Base-by-base conservation (phyloP, 768 basidiomycete species). In the Trametes sanguinea region DNA sequence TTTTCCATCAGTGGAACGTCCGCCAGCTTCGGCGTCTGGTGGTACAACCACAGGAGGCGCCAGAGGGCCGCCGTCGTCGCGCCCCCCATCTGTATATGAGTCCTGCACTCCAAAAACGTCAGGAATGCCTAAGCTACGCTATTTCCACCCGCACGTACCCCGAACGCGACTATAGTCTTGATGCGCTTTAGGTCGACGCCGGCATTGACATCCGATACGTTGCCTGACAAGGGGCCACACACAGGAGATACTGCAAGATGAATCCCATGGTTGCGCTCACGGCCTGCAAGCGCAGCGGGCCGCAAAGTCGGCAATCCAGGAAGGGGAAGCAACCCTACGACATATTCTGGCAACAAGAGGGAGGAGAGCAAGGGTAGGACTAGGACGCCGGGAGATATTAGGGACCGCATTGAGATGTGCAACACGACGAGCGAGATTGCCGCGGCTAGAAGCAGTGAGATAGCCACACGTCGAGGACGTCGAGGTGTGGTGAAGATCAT, bases 131-230 rank as follows among this genome's bases (percentile, higher is more conserved):
- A 22, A 22, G 22, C 22, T 22, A 22, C 22, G 22, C 22, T 22
- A 22, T 22, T 22, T 22, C 22, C 22, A 48, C 35, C 46, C 29
- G 29, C 8, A 72, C 75, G 47, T 65, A 82, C 83, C 22, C 82
- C 81, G 59, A 85, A 84, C 1, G 82, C 76, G 1, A 85, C 83
- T 42, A 85, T 78, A 5, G 80, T 85, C 61, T 77, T 78, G 61
- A 78, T 73, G 1, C 50, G 61, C 0, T 61, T 30, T 14, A 80
- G 71, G 47, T 69, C 35, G 11, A 85, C 65, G 0, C 84, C 84
- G 0, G 80, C 81, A 46, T 83, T 85, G 14, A 82, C 74, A 60
- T 84, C 80, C 2, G 80, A 73, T 4, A 76, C 71, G 3, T 65
- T 74, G 2, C 80, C 81, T 53, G 62, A 65, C 1, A 83, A 67